Conservation (phyloP, 2,329 filamentous ascomycete genomes). For the Penicillium sp. region DNA sequence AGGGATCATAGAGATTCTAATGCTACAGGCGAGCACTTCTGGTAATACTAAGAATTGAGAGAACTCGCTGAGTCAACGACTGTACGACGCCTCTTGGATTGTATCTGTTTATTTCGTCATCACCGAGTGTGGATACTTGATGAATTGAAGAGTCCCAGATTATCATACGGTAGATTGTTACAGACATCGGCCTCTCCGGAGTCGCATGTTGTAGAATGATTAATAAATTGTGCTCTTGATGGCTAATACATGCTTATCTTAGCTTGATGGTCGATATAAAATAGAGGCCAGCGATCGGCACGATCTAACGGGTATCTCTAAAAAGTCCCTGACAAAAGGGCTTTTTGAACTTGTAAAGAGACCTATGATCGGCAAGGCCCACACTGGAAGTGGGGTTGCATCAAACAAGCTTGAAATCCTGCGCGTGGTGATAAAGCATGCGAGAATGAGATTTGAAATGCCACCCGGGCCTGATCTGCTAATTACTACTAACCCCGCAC, state of each 20-base stretch:
- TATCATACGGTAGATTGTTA: background rate
- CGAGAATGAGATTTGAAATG: background rate
- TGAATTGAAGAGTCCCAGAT: background rate
- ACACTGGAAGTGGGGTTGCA: background rate
- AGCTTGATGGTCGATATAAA: no score
- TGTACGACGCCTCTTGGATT: background rate
- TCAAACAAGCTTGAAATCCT: background rate
- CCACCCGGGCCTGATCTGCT: background rate
- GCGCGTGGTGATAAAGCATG: background rate
- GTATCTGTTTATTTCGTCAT: constrained; percentile 12
- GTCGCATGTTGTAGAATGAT: background rate
- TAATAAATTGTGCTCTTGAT: background rate
- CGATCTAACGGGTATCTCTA: background rate
- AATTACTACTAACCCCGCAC: background rate
- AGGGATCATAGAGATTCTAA: background rate
- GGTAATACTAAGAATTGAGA: background rate
- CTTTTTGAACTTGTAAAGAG: background rate
- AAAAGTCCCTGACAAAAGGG: background rate
- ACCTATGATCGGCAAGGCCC: background rate
- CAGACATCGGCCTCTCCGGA: no score
- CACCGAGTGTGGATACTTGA: background rate
- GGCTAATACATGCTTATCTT: background rate
- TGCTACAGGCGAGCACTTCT: no score
- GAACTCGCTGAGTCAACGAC: constrained; percentile 22
- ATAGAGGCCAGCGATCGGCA: background rate